Evolutionary conservation across 116 monocot species (phyloP), one percentile per base, ranked within the genome.

Genomic region (Iris pallida): DNA sequence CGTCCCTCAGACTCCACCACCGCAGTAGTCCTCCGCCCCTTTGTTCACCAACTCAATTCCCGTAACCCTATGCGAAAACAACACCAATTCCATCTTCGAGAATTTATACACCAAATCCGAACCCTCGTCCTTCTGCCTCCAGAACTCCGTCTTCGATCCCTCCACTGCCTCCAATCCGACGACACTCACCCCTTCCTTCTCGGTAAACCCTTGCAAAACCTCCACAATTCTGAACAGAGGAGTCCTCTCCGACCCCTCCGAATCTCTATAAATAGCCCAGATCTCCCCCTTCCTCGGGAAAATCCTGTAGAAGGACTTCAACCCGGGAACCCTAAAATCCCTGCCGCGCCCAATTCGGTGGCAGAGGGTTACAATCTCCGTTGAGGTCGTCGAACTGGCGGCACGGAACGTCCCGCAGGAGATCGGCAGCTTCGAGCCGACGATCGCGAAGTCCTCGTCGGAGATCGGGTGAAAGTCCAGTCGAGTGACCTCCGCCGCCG

Each of bases 251-350:
- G n/a, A 47, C 19, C n/a, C 64, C 20, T 52, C 19, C 4, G 8
- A 67, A 1, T 54, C 7, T 8, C 8, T 41, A 16, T 67, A 55
- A 8, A 67, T 16, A 8, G 67, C 67, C 67, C 67, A 67, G 54
- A 67, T 43, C 55, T 67, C 67, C 0, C 67, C 67, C 6, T 54
- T 54, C 8, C 15, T 67, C 1, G 67, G 67, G 16, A 67, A 67
- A 54, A 67, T 55, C 67, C 16, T 67, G 55, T 55, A 67, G 0
- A 42, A 67, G 8, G 30, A 30, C 30, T 30, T 30, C 8, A 14
- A n/a, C 67, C 47, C 49, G 11, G 49, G 13, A 51, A 51, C 49
- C 49, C 49, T 51, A 1, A 13, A 7, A 51, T 51, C 49, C 49
- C 13, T 51, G 7, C 13, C 49, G 11, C 49, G 13, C 49, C 49